These are phyloP conservation scores for Kwoniella europaea DNA, from an alignment of 768 basidiomycete species.

Conservation along the genomic window DNA sequence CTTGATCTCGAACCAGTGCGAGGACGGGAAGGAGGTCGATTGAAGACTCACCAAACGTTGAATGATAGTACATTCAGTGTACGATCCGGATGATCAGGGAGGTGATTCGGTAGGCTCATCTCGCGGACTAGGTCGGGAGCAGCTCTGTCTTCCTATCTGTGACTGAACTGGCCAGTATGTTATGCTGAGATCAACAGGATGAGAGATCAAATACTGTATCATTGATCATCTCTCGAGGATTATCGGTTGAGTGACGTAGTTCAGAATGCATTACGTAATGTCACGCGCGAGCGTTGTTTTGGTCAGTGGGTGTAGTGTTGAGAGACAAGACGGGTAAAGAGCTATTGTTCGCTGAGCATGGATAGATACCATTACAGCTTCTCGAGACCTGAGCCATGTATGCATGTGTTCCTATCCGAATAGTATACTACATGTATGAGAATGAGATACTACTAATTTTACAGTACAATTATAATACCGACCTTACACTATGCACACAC, in stretches of 20 bases:
- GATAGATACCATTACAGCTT: no score
- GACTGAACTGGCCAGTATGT: not conserved
- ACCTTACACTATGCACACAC: no score
- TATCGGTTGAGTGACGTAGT: not conserved
- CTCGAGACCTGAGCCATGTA: no score
- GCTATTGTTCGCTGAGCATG: no score
- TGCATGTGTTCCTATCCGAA: no score
- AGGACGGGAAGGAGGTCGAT: not conserved
- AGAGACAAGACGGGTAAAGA: no score
- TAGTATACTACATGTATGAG: no score
- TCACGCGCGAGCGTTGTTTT: no score
- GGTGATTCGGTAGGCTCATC: constrained; percentile 23
- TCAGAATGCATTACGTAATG: not conserved
- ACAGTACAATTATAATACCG: no score
- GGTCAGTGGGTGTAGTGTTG: no score
- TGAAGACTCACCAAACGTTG: constrained; percentile 52
- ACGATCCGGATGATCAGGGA: constrained; percentile 10
- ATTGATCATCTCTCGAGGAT: not conserved
- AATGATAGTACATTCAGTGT: constrained; percentile 45
- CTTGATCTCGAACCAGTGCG: no score
- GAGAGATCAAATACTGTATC: not conserved
- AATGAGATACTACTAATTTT: no score
- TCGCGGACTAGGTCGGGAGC: not conserved
- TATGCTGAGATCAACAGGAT: not conserved
- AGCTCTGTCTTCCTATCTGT: not conserved